Evolutionary conservation across 768 basidiomycete genomes (phyloP).

Genomic region (Lactarius quietus): DNA sequence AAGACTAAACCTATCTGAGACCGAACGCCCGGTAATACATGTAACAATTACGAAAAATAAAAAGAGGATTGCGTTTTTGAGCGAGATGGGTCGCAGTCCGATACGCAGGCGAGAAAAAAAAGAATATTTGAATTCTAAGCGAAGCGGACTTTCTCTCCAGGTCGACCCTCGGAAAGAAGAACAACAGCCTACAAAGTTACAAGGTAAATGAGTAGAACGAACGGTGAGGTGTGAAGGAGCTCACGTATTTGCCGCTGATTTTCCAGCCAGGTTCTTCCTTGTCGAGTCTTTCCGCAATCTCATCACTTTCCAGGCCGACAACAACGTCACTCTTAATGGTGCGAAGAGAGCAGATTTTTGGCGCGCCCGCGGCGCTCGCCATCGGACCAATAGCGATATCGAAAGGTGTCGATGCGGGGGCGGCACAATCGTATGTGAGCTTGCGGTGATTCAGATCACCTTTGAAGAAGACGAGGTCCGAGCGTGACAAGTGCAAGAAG

Average conservation of each 20-base stretch:
- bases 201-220: conserved; percentile 1
- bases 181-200: conserved; percentile 64
- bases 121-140: conserved; percentile 36
- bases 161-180: conserved; percentile 81
- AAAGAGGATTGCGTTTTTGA: conserved; percentile 9
- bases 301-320: conserved; percentile 77
- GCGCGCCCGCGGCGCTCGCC: conserved; percentile 84
- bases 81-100: neutral
- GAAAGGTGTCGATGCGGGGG: conserved; percentile 84
- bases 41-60: conserved; percentile 14
- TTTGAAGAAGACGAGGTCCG: conserved; percentile 92
- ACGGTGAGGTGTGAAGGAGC: conserved; percentile 34
- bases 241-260: conserved; percentile 93
- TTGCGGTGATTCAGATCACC: conserved; percentile 94
- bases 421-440: conserved; percentile 82
- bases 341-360: conserved; percentile 78
- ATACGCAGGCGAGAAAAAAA: neutral
- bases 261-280: conserved; percentile 91
- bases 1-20: neutral
- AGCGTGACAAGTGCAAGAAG: conserved; percentile 86
- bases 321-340: conserved; percentile 97
- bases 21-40: conserved; percentile 10
- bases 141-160: conserved; percentile 84
- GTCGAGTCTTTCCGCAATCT: conserved; percentile 74
- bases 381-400: conserved; percentile 89